A percentile compares a stretch with the other conserved stretches of the same genome.
Evolutionary conservation across 2,329 filamentous ascomycete species (phyloP).

Genomic region (Proliferodiscus dingleyae): DNA sequence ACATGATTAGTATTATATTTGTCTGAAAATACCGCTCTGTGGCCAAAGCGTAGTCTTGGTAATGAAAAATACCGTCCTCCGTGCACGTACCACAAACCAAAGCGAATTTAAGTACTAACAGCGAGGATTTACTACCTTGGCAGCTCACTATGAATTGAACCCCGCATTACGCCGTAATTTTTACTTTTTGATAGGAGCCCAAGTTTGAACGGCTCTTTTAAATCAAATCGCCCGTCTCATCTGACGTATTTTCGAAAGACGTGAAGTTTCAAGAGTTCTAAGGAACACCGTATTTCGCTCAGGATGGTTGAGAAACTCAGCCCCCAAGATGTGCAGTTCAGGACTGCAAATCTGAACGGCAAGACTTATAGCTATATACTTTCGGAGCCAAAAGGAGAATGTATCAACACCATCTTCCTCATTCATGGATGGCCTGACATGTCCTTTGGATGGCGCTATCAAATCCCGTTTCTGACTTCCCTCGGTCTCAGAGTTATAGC

Average conservation of each 20-base stretch:
- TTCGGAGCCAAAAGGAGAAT: constrained; percentile 42
- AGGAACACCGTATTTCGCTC: constrained; percentile 3
- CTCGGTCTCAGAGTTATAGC: constrained; percentile 75
- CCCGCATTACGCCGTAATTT: no score
- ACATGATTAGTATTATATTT: no score
- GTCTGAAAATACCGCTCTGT: no score
- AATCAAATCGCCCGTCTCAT: neutral
- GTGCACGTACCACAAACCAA: no score
- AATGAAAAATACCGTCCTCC: no score
- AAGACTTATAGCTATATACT: constrained; percentile 65
- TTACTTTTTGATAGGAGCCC: no score
- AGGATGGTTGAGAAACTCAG: constrained; percentile 60
- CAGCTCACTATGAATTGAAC: no score
- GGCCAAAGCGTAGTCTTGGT: no score
- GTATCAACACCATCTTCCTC: constrained; percentile 45
- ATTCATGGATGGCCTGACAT: constrained; percentile 72
- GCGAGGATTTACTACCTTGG: no score
- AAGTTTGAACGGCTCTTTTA: no score
- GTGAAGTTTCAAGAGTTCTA: neutral
- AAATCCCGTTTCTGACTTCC: constrained; percentile 71
- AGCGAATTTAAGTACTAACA: no score
- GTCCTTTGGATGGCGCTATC: constrained; percentile 80
- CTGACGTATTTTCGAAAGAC: neutral
- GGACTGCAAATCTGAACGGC: constrained; percentile 60
- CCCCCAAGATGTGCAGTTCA: constrained; percentile 61